Conservation (phyloP, 1,284 basidiomycete species). For the Phylloporus sp. region DNA sequence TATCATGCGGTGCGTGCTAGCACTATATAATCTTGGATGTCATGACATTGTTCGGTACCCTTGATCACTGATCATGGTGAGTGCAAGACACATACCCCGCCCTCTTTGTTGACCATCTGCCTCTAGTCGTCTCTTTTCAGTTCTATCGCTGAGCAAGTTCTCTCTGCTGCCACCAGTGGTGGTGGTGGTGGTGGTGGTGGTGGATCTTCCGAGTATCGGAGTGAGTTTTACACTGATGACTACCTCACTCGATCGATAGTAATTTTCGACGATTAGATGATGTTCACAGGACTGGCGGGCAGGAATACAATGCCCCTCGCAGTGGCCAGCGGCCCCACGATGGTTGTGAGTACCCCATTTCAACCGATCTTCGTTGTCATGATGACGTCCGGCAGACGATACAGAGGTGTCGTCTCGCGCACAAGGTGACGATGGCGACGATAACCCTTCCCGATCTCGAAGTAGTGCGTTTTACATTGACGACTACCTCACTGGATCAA, state of each 20-base stretch:
- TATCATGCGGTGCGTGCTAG: slow-evolving; percentile 23
- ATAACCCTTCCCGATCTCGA: neutral
- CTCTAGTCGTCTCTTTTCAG: slow-evolving; percentile 68
- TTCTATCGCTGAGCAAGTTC: slow-evolving; percentile 69
- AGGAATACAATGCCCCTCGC: slow-evolving; percentile 65
- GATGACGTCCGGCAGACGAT: slow-evolving; percentile 54
- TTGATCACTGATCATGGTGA: slow-evolving; percentile 39
- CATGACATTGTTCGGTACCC: slow-evolving; percentile 21
- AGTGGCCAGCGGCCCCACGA: slow-evolving; percentile 40
- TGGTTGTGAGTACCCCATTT: slow-evolving; percentile 40
- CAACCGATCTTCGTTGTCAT: neutral
- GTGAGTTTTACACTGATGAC: slow-evolving; percentile 22
- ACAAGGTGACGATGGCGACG: slow-evolving; percentile 14
- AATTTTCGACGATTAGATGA: slow-evolving; percentile 25
- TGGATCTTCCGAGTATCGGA: slow-evolving; percentile 49
- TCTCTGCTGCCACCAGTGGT: slow-evolving; percentile 44
- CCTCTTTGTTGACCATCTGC: slow-evolving; percentile 8
- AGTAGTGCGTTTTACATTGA: too few species aligned
- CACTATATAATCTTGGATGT: slow-evolving; percentile 24
- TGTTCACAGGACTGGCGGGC: slow-evolving; percentile 61
- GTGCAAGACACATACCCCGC: neutral
- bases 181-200: too few species aligned
- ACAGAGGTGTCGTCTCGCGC: slow-evolving; percentile 60
- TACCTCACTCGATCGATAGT: slow-evolving; percentile 17
- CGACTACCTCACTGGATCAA: too few species aligned